phyloP scores from a whole-genome alignment of 495 filamentous ascomycete genomes.

The Aspergillus affinis region DNA sequence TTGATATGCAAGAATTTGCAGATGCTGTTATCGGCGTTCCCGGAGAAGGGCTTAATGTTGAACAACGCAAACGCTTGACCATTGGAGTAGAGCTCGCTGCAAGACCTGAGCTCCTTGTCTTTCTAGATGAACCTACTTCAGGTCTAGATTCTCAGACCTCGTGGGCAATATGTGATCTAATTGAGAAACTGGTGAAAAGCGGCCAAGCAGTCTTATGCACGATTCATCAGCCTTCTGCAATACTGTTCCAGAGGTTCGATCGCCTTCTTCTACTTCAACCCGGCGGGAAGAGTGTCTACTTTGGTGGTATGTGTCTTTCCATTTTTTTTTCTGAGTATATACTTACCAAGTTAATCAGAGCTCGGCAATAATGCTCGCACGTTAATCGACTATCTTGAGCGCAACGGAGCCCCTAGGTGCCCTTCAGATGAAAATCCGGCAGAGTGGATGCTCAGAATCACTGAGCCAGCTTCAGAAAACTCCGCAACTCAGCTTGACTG shows the following conservation, averaged over 20 bases:
- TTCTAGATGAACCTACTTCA: conserved; percentile 81
- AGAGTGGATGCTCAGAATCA: conserved; percentile 87
- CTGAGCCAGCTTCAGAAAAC: conserved; percentile 71
- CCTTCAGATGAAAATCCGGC: conserved; percentile 64
- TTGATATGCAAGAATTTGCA: conserved; percentile 64
- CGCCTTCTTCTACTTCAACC: conserved; percentile 71
- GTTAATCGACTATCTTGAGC: conserved; percentile 62
- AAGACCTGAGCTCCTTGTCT: conserved; percentile 77
- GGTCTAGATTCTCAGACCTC: conserved; percentile 77
- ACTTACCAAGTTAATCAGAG: too few relatives aligned
- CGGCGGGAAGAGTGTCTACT: conserved; percentile 76
- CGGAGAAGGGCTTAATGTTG: conserved; percentile 67
- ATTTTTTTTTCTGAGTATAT: too few relatives aligned
- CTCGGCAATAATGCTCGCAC: conserved; percentile 68
- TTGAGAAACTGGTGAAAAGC: conserved; percentile 73
- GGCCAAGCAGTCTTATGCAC: conserved; percentile 86
- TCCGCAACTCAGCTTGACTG: conserved; percentile 67
- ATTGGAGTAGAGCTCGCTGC: conserved; percentile 85
- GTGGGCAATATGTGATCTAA: conserved; percentile 71
- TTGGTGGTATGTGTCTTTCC: conserved; percentile 53
- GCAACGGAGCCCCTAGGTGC: conserved; percentile 60
- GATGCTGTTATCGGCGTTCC: conserved; percentile 26
- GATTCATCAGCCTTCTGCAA: conserved; percentile 84
- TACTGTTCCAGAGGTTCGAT: conserved; percentile 86
- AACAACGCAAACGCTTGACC: conserved; percentile 78